A percentile compares a stretch with the other conserved stretches of the same genome.
phyloP scores from a whole-genome alignment of 2,329 filamentous ascomycete species.

The Paraconiothyrium brasiliense region DNA sequence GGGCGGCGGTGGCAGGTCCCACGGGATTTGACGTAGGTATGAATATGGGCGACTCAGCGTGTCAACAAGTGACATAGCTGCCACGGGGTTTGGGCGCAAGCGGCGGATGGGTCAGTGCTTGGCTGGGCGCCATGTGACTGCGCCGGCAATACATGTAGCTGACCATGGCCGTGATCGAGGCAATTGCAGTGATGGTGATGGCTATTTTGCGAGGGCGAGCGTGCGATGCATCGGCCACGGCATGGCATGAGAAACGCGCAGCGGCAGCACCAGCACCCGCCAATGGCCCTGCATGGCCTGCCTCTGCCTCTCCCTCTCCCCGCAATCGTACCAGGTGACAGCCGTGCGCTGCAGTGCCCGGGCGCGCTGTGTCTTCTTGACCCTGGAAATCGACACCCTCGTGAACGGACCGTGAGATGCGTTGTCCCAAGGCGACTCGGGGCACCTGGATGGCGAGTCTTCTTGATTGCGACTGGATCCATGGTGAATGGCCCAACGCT shows the following conservation, averaged over 20 bases:
- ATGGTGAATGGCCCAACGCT: background rate
- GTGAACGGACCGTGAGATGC: no score
- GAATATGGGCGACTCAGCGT: constrained; percentile 19
- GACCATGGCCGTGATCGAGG: constrained; percentile 8
- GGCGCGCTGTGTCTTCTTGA: no score
- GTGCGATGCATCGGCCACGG: constrained; percentile 5
- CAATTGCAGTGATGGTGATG: background rate
- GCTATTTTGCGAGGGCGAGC: background rate
- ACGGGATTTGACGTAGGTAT: constrained; percentile 25
- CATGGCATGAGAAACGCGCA: background rate
- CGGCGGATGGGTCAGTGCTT: constrained; percentile 34
- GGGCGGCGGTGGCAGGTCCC: constrained; percentile 22
- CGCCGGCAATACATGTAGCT: constrained; percentile 1
- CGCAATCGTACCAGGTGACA: constrained; percentile 1
- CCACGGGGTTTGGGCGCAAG: constrained; percentile 36
- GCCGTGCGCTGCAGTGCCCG: no score
- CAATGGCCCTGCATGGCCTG: constrained; percentile 16
- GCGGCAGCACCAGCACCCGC: constrained; percentile 6
- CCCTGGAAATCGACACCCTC: no score
- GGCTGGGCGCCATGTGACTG: constrained; percentile 42
- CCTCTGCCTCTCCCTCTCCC: background rate
- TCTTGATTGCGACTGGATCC: no score
- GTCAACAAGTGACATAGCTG: constrained; percentile 34
- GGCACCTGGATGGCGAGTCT: no score
- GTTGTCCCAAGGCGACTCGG: no score